Base-by-base conservation (phyloP, 257 asterid species). In the Plantago elongata region DNA sequence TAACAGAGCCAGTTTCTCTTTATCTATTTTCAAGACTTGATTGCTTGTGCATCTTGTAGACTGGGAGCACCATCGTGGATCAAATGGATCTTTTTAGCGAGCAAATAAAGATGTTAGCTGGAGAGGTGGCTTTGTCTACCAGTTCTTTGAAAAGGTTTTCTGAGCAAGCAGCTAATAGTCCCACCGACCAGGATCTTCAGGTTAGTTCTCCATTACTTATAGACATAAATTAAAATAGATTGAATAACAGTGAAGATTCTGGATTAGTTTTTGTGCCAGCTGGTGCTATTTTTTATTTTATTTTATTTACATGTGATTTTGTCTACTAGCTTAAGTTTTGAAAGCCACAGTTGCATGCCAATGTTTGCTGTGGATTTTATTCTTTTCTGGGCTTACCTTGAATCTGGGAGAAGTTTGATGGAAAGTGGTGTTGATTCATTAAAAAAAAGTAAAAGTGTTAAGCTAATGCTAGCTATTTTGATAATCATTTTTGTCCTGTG, bases 101-200 rank as follows among this genome's bases (percentile, higher is more conserved):
- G 77, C 96, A 88, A 76, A 82, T 83, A 57, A 83, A 85, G 77
- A 77, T 88, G 96, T 67, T 88, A 77, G 91, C 91, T 72, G 94
- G 96, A 11, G 96, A 88, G 83, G 82, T 85, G 68, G 96, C 96
- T 60, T 68, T 88, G 54, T 76, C 80, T 66, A 77, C 80, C 63
- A 88, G 94, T 79, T 88, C 91, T 60, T 73, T 84, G 59, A 88
- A 85, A 79, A 78, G 96, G 67, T 67, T 88, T 60, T 72, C 87
- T 15, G 89, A 79, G 72, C 85, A 88, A 75, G 80, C 81, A 15
- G 62, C 77, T 37, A 79, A 73, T 77, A 74, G 61, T 66, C 87
- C 91, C 67, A 86, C 76, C 30, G 84, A 84, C 73, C 40, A 72
- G 46, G 74, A 78, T 62, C 71, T 79, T 76, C 84, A 73, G 92